These are phyloP conservation scores for Myxozyma kluyveri DNA, from an alignment of 805 yeast species.

Conservation along the genomic window DNA sequence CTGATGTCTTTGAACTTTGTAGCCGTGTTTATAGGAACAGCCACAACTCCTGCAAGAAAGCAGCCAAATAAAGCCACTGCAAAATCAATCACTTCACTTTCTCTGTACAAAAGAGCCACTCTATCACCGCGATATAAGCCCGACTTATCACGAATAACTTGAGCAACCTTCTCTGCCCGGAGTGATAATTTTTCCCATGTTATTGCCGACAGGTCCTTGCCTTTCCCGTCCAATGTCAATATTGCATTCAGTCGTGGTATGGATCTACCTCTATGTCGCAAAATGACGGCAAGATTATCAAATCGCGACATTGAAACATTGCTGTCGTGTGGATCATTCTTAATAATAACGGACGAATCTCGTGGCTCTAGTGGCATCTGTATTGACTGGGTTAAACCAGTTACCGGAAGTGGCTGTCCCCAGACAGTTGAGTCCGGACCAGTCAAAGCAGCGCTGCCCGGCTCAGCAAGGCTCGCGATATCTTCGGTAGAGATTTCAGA, in stretches of 20 bases:
- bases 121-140: slow-evolving; percentile 77
- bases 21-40: slow-evolving; percentile 82
- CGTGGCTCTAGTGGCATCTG: slow-evolving; percentile 68
- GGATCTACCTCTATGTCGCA: slow-evolving; percentile 67
- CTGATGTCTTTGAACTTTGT: slow-evolving; percentile 62
- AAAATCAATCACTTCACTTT: slow-evolving; percentile 79
- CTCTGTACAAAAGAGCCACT: slow-evolving; percentile 79
- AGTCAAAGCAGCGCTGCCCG: too few relatives aligned
- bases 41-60: slow-evolving; percentile 88
- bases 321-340: slow-evolving; percentile 42
- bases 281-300: slow-evolving; percentile 66
- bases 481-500: too few relatives aligned
- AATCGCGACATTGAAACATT: slow-evolving; percentile 37
- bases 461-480: too few relatives aligned
- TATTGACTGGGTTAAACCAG: too few relatives aligned
- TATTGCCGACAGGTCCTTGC: slow-evolving; percentile 72
- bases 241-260: slow-evolving; percentile 70
- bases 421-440: too few relatives aligned
- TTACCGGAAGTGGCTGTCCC: too few relatives aligned
- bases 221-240: slow-evolving; percentile 67
- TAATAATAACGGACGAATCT: slow-evolving; percentile 40
- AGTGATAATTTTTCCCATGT: slow-evolving; percentile 87
- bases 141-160: slow-evolving; percentile 69
- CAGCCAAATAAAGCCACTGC: slow-evolving; percentile 86
- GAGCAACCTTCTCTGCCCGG: slow-evolving; percentile 84